A percentile compares a stretch with the other conserved stretches of the same genome.
Evolutionary conservation across 148 eudicot species (phyloP).

Genomic region (Heliosperma pusillum): DNA sequence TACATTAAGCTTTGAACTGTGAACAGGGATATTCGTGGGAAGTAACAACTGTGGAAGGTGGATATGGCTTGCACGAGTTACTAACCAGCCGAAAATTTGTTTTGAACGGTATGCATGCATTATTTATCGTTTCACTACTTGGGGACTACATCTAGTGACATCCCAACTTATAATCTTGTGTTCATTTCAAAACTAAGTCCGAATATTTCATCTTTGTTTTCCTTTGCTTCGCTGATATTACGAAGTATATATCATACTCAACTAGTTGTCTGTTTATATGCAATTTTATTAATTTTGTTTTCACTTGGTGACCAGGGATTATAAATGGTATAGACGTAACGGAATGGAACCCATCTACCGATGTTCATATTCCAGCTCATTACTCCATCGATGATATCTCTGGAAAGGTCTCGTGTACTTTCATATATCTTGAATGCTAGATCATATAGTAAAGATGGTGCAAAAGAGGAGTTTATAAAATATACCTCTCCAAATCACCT

Average conservation of each 20-base stretch:
- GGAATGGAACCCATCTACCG: slow-evolving; percentile 83
- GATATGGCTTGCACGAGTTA: slow-evolving; percentile 81
- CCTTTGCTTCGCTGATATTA: not conserved
- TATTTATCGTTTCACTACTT: not conserved
- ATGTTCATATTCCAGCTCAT: slow-evolving; percentile 59
- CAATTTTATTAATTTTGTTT: not conserved
- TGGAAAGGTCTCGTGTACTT: slow-evolving; percentile 62
- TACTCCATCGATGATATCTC: slow-evolving; percentile 81
- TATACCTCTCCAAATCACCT: not conserved
- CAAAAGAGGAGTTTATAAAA: too few relatives aligned
- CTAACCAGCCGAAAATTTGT: slow-evolving; percentile 70
- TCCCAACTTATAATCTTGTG: not conserved
- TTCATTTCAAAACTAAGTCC: not conserved
- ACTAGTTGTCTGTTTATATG: not conserved
- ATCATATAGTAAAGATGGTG: not conserved
- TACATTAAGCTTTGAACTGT: slow-evolving; percentile 6
- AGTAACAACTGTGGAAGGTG: slow-evolving; percentile 94
- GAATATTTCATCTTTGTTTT: not conserved
- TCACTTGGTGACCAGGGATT: slow-evolving; percentile 52
- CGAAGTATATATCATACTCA: too few relatives aligned
- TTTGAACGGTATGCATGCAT: slow-evolving; percentile 51
- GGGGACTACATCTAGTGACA: not conserved
- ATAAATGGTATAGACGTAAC: slow-evolving; percentile 69
- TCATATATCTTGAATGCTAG: not conserved
- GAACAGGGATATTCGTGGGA: slow-evolving; percentile 95